Evolutionary conservation across 2,329 filamentous ascomycete species (phyloP).

Genomic region (Aspergillus melleus): DNA sequence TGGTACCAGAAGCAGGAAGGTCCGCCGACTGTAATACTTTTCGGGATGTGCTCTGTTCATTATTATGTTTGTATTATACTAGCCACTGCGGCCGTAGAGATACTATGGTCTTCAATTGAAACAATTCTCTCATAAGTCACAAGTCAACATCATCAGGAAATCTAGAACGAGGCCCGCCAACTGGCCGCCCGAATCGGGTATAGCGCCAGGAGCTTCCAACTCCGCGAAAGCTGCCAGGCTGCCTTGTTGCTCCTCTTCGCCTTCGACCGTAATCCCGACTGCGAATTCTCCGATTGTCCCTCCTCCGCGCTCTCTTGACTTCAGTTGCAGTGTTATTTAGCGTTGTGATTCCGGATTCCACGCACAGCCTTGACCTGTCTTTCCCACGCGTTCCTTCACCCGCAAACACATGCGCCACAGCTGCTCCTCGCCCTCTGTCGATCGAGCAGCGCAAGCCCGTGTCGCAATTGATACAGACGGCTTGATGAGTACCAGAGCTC

Average conservation of each 20-base stretch:
- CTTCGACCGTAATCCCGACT: not conserved
- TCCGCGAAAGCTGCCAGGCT: constrained; percentile 23
- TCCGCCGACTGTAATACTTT: constrained; percentile 64
- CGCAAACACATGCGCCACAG: constrained; percentile 30
- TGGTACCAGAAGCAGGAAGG: constrained; percentile 81
- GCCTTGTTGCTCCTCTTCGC: constrained; percentile 4
- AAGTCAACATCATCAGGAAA: no score
- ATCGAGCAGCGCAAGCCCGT: constrained; percentile 26
- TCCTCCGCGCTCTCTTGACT: not conserved
- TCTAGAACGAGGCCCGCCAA: not conserved
- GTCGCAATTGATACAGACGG: constrained; percentile 27
- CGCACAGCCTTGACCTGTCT: not conserved
- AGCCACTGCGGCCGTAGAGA: constrained; percentile 4
- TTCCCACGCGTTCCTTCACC: constrained; percentile 8
- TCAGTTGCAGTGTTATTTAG: not conserved
- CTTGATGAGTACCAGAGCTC: constrained; percentile 40
- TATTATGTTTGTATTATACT: constrained; percentile 21
- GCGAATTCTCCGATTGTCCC: not conserved
- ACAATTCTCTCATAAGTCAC: not conserved
- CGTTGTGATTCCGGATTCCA: not conserved
- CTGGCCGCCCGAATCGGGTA: constrained; percentile 26
- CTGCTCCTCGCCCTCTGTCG: constrained; percentile 31
- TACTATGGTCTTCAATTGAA: not conserved
- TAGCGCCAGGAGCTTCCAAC: constrained; percentile 33
- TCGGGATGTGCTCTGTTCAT: constrained; percentile 1